Base-by-base conservation (phyloP, 768 basidiomycete genomes). In the Collybia sordida region DNA sequence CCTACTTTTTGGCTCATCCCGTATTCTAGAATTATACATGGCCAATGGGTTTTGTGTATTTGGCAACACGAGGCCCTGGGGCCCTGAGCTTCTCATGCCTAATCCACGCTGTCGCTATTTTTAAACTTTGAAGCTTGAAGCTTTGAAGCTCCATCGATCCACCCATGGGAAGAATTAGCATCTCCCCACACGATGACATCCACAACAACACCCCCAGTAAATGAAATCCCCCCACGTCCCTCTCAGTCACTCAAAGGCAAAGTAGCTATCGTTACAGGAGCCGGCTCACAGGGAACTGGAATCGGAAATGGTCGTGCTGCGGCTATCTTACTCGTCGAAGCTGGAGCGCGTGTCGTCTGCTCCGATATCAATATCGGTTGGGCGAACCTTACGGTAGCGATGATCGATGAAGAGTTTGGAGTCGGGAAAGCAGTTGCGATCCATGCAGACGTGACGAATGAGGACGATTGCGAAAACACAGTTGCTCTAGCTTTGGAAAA, bases 271-370 rank as follows among this genome's bases (percentile, higher is more conserved):
- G 69, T 75, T 39, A 72, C 72, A 8, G 74, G 72, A 7, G 71
- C 74, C 8, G 74, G 74, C 1, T 74, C 72, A 7, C 63, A 65
- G 51, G 60, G 69, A 6, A 50, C 51, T 21, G 72, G 74, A 15
- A 72, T 75, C 9, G 74, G 74, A 9, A 75, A 74, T 42, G 74
- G 74, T 6, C 64, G 72, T 12, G 74, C 72, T 9, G 65, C 72
- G 0, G 64, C 72, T 3, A 72, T 74, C 42, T 65, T 75, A 15
- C 64, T 73, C 31, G 72, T 68, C 19, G 72, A 73, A 53, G 66
- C 70, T 25, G 72, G 74, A 18, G 70, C 67, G 3, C 56, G 44
- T 17, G 68, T 75, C 25, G 60, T 72, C 11, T 72, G 72, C 42
- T 57, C 65, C 6, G 74, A 75, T 50, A 54, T 65, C 53, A 72